Base-by-base conservation (phyloP, 345 rosid genomes). In the Lepidium africanum region DNA sequence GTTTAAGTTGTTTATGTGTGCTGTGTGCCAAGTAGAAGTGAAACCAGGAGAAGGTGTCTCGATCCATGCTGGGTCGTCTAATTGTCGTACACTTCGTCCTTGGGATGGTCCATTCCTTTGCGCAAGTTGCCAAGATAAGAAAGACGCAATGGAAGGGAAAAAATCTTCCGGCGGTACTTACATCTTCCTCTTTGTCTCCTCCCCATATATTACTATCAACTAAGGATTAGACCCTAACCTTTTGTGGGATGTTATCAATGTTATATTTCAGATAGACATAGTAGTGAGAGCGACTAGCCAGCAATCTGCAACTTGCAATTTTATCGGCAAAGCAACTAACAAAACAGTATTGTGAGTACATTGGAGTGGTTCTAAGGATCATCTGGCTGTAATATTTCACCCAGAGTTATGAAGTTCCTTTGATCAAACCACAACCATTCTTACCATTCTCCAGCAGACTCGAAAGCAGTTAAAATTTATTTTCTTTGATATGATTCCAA, bases 91-190 rank as follows among this genome's bases (percentile, higher is more conserved):
- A 75, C 69, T 84, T 67, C 96, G 96, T 59, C 94, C 99, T 5
- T 91, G 97, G 91, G 99, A 95, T 85, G 99, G 99, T 67, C 99
- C 99, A 63, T 95, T 91, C 81, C 97, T 95, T 79, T 95, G 99
- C 71, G 53, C 59, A 46, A 95, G 90, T 83, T 95, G 99, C 86
- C 99, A 95, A 77, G 88, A 91, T 69, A 95, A 91, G 80, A 95
- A 81, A 82, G 97, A 91, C 65, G 93, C 93, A 70, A 95, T 95
- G 97, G 99, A 95, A 87, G 96, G 99, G 57, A 95, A 80, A 80
- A 81, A 90, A 83, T 77, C 81, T 9, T 81, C 82, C 6, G 88
- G 96, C 83, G 91, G 99, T 95, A 80, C 60, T 59, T 25, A 12
- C 17, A 19, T 49, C 53, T 39, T 37, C 45, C 23, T 37, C 37